phyloP scores from a whole-genome alignment of 345 rosid genomes.

The Melastoma malabathricum region DNA sequence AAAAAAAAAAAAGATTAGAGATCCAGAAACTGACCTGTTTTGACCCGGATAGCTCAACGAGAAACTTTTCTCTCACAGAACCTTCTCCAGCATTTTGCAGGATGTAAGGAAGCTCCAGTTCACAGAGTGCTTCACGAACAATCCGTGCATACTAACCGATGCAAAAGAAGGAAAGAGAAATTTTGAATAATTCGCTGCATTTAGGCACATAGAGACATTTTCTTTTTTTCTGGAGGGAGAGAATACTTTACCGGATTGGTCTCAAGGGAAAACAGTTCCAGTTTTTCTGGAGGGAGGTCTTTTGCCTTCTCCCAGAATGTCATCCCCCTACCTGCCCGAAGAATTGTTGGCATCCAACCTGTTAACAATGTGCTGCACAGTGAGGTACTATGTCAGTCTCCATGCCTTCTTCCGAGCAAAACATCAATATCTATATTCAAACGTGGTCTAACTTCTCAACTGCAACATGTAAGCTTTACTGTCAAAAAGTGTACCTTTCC shows the following conservation, averaged over 20 bases:
- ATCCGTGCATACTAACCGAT: constrained; percentile 48
- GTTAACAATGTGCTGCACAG: constrained; percentile 57
- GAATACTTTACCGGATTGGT: constrained; percentile 39
- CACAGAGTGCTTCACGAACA: constrained; percentile 79
- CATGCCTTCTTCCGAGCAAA: too few relatives aligned
- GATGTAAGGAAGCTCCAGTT: constrained; percentile 68
- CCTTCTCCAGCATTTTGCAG: constrained; percentile 68
- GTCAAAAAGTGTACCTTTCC: constrained; percentile 35
- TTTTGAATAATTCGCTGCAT: background rate
- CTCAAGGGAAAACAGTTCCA: constrained; percentile 70
- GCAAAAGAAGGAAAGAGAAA: background rate
- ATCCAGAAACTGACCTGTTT: constrained; percentile 37
- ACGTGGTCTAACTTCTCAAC: too few relatives aligned
- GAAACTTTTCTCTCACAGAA: constrained; percentile 30
- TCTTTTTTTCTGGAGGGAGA: too few relatives aligned
- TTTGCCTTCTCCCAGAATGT: constrained; percentile 55
- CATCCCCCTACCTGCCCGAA: constrained; percentile 85
- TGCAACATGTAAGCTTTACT: too few relatives aligned
- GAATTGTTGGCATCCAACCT: constrained; percentile 84
- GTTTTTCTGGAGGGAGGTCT: constrained; percentile 39
- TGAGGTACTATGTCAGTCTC: too few relatives aligned
- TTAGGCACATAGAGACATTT: too few relatives aligned
- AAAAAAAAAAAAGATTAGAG: too few relatives aligned
- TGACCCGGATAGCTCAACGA: constrained; percentile 45
- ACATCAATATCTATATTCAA: too few relatives aligned